These are phyloP conservation scores for Hymenoscyphus linearis DNA, from an alignment of 2,329 filamentous ascomycete species.

Conservation along the genomic window DNA sequence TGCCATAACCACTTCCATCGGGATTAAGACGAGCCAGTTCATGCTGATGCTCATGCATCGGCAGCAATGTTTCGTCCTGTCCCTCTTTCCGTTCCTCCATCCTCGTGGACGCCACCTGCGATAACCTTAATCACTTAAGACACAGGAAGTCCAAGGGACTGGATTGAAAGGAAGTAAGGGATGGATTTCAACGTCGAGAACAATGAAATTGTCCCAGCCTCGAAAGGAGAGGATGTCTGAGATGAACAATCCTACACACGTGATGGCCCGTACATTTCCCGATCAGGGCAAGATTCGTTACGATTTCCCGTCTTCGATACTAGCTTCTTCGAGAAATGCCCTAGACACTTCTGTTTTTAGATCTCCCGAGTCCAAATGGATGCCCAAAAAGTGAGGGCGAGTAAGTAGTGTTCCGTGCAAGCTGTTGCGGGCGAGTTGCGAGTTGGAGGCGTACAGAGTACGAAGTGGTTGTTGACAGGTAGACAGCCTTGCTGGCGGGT, in stretches of 20 bases:
- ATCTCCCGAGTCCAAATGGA: not conserved
- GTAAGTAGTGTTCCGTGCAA: not conserved
- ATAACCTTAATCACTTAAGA: not conserved
- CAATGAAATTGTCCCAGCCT: not conserved
- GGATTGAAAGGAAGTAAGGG: not conserved
- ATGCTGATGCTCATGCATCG: conserved; percentile 8
- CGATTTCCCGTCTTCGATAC: not conserved
- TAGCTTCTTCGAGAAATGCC: not conserved
- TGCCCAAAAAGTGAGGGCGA: not conserved
- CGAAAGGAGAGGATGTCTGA: not conserved
- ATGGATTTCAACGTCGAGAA: not conserved
- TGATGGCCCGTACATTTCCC: not conserved
- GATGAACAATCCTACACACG: not conserved
- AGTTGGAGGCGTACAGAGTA: not conserved
- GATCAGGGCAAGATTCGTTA: not conserved
- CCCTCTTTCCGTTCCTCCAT: conserved; percentile 5
- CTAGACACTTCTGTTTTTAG: not conserved
- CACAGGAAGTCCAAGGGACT: not conserved
- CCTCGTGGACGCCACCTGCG: not conserved
- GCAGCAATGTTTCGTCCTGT: conserved; percentile 11
- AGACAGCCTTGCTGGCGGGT: not conserved
- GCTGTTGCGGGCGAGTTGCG: not conserved
- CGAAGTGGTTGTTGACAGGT: not conserved
- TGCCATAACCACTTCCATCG: conserved; percentile 1
- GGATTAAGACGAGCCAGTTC: not conserved